phyloP scores from a whole-genome alignment of 2,329 filamentous ascomycete genomes.

The Cladobotryum protrusum region DNA sequence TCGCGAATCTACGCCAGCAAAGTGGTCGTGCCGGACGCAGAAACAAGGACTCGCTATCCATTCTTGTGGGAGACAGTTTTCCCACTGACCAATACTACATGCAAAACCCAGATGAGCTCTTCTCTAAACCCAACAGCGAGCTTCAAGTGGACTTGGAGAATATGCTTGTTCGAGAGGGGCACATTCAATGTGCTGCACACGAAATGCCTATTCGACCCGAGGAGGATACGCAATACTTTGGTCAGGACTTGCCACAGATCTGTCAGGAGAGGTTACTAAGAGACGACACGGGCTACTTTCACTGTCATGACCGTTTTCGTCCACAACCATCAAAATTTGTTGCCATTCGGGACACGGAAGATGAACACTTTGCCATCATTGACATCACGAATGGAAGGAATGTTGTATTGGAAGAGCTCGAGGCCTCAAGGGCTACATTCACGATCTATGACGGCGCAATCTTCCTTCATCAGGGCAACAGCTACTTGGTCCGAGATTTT shows the following conservation, averaged over 20 bases:
- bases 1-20: conserved; percentile 90
- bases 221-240: conserved; percentile 74
- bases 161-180: conserved; percentile 84
- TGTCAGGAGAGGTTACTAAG: conserved; percentile 66
- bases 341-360: conserved; percentile 78
- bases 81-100: conserved; percentile 95
- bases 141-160: conserved; percentile 90
- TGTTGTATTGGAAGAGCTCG: conserved; percentile 86
- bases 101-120: conserved; percentile 90
- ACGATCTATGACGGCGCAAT: conserved; percentile 96
- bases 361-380: conserved; percentile 90
- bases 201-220: conserved; percentile 86
- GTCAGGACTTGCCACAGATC: conserved; percentile 62
- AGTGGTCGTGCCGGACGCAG: conserved; percentile 86
- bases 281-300: conserved; percentile 77
- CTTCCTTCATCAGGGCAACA: conserved; percentile 91
- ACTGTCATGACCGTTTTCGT: conserved; percentile 82
- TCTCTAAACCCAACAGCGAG: conserved; percentile 83
- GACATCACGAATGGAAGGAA: conserved; percentile 81
- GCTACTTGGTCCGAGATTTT: conserved; percentile 87
- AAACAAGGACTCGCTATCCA: conserved; percentile 87
- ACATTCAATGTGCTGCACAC: conserved; percentile 90
- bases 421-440: conserved; percentile 89
- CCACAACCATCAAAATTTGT: conserved; percentile 79
- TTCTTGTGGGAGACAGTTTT: conserved; percentile 83